phyloP scores from a whole-genome alignment of 129 eudicot genomes.

The Artemisia argyi region DNA sequence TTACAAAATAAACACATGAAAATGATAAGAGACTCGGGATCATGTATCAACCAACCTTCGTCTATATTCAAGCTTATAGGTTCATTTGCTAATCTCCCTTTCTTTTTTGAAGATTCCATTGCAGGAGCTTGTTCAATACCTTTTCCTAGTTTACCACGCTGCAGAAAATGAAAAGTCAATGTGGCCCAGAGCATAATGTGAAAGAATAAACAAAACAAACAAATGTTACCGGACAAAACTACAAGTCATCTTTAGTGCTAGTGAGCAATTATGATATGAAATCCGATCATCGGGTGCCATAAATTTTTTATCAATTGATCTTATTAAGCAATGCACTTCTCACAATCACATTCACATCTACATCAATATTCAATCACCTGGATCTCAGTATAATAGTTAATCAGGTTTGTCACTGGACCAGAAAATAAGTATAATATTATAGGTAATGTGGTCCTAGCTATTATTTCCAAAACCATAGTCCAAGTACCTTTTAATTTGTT shows the following conservation, averaged over 20 bases:
- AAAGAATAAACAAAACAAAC: slow-evolving; percentile 16
- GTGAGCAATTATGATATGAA: too few species aligned
- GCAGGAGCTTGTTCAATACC: slow-evolving; percentile 15
- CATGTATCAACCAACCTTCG: slow-evolving; percentile 33
- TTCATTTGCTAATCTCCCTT: slow-evolving; percentile 31
- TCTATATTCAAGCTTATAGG: slow-evolving; percentile 24
- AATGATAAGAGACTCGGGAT: not conserved
- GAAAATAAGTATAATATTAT: too few species aligned
- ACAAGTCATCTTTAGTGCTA: not conserved
- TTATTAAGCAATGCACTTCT: too few species aligned
- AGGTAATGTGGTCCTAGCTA: too few species aligned
- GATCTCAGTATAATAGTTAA: too few species aligned
- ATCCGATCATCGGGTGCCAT: too few species aligned
- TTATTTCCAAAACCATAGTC: too few species aligned
- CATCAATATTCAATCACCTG: too few species aligned
- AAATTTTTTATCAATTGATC: too few species aligned
- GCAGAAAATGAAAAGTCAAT: slow-evolving; percentile 21
- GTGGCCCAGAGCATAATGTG: not conserved
- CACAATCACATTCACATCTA: too few species aligned
- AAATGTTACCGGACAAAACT: not conserved
- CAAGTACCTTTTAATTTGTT: not conserved
- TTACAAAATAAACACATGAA: not conserved
- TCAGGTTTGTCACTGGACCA: too few species aligned
- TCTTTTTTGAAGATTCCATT: slow-evolving; percentile 18
- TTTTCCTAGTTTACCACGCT: slow-evolving; percentile 49